Conservation (phyloP, 2,329 filamentous ascomycete species). For the Nemania sp. region DNA sequence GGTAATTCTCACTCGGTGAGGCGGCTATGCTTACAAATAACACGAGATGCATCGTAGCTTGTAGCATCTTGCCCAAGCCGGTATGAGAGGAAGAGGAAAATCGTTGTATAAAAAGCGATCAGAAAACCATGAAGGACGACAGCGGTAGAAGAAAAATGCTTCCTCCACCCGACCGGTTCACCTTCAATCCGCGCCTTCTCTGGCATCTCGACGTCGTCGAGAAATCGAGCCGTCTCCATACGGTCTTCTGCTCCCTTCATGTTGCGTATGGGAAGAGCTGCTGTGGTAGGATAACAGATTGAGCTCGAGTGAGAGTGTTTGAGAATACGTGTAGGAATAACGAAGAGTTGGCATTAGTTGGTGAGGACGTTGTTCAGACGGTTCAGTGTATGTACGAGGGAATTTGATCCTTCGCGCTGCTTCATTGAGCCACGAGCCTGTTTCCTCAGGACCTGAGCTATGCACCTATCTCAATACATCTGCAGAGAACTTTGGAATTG, state of each 20-base stretch:
- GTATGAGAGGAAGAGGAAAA: not conserved
- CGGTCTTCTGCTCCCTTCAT: not conserved
- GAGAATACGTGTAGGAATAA: not conserved
- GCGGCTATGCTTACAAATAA: not conserved
- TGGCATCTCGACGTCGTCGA: not conserved
- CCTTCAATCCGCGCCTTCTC: not conserved
- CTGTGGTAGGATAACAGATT: not conserved
- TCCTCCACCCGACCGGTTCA: not conserved
- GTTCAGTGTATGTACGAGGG: not conserved
- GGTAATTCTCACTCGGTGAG: not conserved
- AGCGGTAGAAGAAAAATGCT: not conserved
- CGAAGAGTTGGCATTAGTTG: not conserved
- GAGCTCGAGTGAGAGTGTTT: not conserved
- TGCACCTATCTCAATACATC: not conserved
- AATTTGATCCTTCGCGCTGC: not conserved
- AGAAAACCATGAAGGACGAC: not conserved
- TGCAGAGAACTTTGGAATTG: not conserved
- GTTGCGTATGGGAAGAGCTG: not conserved
- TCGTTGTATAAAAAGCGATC: not conserved
- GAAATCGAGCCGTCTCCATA: slow-evolving; percentile 3
- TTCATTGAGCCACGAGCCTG: not conserved
- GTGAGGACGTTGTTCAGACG: not conserved
- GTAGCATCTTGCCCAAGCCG: not conserved
- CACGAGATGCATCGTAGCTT: slow-evolving; percentile 1
- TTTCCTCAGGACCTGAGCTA: not conserved